A percentile compares a stretch with the other conserved stretches of the same genome.
phyloP scores from a whole-genome alignment of 805 yeast species.

The Cyberlindnera saturnus region DNA sequence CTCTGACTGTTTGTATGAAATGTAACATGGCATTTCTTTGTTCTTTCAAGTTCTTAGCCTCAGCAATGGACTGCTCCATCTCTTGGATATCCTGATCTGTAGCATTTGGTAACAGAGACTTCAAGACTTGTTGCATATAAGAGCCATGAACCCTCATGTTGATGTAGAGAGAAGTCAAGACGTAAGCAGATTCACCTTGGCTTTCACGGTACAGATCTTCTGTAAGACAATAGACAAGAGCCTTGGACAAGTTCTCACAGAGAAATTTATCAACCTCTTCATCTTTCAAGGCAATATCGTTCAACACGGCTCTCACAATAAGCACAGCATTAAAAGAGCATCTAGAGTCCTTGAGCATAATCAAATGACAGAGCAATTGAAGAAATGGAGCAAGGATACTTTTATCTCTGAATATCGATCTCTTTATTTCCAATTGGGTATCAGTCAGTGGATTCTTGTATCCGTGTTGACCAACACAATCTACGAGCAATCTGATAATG shows the following conservation, averaged over 20 bases:
- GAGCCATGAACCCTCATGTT: constrained; percentile 64
- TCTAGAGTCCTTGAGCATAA: constrained; percentile 81
- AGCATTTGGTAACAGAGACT: constrained; percentile 48
- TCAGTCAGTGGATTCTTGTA: constrained; percentile 36
- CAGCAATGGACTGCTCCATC: constrained; percentile 57
- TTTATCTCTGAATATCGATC: constrained; percentile 57
- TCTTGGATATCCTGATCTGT: constrained; percentile 50
- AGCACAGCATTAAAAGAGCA: constrained; percentile 89
- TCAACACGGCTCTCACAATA: constrained; percentile 67
- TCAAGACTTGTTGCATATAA: constrained; percentile 58
- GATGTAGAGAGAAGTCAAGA: constrained; percentile 74
- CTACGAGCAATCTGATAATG: constrained; percentile 80
- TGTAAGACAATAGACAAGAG: constrained; percentile 59
- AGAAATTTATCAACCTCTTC: constrained; percentile 66
- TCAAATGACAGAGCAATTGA: constrained; percentile 66
- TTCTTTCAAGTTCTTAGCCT: constrained; percentile 65
- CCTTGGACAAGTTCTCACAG: constrained; percentile 56
- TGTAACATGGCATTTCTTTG: constrained; percentile 77
- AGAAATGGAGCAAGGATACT: constrained; percentile 73
- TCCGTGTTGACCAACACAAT: constrained; percentile 76
- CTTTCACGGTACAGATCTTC: constrained; percentile 81
- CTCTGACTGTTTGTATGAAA: constrained; percentile 60
- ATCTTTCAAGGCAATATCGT: constrained; percentile 61
- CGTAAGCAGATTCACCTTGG: constrained; percentile 87
- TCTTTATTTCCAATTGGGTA: constrained; percentile 60